Base-by-base conservation (phyloP, 2,329 filamentous ascomycete genomes). In the Cordyceps farinosa region DNA sequence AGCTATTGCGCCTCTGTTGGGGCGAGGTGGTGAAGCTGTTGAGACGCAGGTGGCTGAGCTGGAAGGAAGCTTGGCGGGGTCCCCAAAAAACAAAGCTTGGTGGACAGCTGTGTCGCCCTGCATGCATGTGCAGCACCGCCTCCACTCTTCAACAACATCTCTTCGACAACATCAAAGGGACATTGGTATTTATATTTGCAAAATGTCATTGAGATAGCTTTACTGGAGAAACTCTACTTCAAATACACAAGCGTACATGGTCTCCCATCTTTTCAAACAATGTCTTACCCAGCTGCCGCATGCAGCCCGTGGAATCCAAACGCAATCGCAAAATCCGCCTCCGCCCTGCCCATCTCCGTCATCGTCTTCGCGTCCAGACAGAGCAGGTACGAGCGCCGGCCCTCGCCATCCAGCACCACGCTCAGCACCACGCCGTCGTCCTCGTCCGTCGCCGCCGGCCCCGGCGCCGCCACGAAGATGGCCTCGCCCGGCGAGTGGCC, bases 401-500 rank as follows among this genome's bases (percentile, higher is more conserved):
- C 75, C 38, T 71, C 68, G 0, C 86, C 86, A 70, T 89, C 83
- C 1, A 88, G 76, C 2, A 89, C 81, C 2, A 89, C 81, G 55
- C 75, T 82, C 63, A 87, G 69, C 29, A 87, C 63, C 3, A 82
- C 79, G 0, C 84, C 84, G 60, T 83, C 82, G 67, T 88, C 86
- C 68, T 87, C 85, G 0, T 74, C 76, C 30, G 13, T 8, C 0
- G 76, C 68, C 11, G 64, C 69, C 10, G 69, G 66, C 11, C 64
- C 69, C 10, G 69, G 66, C 17, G 64, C 51, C 0, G 79, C 73
- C 1, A 90, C 76, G 63, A 89, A 90, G 45, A 89, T 84, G 1
- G 86, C 77, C 71, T 89, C 87, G 5, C 86, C 82, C 0, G 87
- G 87, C 0, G 84, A 87, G 69, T 89, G 85, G 0, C 80, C 84